A percentile compares a stretch with the other conserved stretches of the same genome.
phyloP scores from a whole-genome alignment of 2,329 filamentous ascomycete genomes.

The Didymella lethalis region DNA sequence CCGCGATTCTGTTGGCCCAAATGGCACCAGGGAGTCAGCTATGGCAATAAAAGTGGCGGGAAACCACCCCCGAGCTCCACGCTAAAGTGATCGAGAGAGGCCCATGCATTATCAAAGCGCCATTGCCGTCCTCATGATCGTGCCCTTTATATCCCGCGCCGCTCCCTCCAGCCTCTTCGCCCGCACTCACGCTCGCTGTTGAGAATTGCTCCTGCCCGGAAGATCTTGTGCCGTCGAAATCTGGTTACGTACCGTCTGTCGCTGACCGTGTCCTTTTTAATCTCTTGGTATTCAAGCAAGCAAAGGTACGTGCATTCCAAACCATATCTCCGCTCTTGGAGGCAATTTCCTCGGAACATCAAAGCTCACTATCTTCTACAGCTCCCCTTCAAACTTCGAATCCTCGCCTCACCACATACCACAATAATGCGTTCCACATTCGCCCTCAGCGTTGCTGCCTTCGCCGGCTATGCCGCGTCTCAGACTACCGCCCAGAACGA shows the following conservation, averaged over 20 bases:
- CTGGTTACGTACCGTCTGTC: constrained; percentile 29
- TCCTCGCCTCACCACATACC: constrained; percentile 19
- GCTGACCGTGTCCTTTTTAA: constrained; percentile 30
- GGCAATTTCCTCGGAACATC: constrained; percentile 13
- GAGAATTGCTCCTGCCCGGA: constrained; percentile 23
- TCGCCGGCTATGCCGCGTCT: constrained; percentile 61
- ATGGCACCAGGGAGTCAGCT: constrained; percentile 16
- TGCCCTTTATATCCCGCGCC: constrained; percentile 42
- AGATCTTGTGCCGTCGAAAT: constrained; percentile 16
- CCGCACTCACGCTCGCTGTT: constrained; percentile 44
- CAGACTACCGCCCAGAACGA: constrained; percentile 44
- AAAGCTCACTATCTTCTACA: constrained; percentile 14
- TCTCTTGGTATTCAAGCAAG: constrained; percentile 9
- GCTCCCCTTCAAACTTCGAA: constrained; percentile 3
- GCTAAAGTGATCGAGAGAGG: constrained; percentile 24
- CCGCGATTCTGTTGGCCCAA: constrained; percentile 13
- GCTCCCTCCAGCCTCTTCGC: constrained; percentile 25
- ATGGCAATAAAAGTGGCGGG: constrained; percentile 17
- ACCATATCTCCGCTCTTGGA: constrained; percentile 11
- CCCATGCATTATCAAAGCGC: constrained; percentile 20
- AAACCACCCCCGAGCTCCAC: constrained; percentile 18
- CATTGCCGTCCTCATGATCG: constrained; percentile 29
- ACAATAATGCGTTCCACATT: constrained; percentile 57
- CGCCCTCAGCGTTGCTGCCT: constrained; percentile 61
- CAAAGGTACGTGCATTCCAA: constrained; percentile 23